Conservation (phyloP, 164 flowering plant species). For the Stephania cephalantha region DNA sequence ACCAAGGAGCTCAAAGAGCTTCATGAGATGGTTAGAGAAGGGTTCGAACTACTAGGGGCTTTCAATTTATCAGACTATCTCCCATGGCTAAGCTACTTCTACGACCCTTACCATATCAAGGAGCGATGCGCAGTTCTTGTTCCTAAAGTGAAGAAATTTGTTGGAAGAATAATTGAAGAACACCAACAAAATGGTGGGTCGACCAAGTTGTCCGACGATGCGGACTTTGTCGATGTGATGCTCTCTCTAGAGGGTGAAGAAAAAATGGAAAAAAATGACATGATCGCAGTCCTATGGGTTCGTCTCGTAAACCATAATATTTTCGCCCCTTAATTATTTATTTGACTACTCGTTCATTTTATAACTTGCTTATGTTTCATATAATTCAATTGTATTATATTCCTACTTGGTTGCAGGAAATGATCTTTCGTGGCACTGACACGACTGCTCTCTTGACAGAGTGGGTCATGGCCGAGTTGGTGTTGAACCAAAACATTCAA, state of each 20-base stretch:
- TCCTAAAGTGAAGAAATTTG: constrained; percentile 46
- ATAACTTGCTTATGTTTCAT: background rate
- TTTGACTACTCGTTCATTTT: background rate
- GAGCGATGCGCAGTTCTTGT: constrained; percentile 44
- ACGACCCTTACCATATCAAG: constrained; percentile 40
- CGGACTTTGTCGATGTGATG: constrained; percentile 56
- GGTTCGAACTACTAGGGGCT: constrained; percentile 68
- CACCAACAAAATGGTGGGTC: constrained; percentile 19
- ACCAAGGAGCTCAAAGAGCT: constrained; percentile 30
- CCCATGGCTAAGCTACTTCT: constrained; percentile 48
- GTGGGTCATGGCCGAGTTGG: constrained; percentile 49
- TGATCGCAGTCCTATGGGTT: constrained; percentile 69
- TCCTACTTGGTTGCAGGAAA: constrained; percentile 32
- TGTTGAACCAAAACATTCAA: constrained; percentile 36
- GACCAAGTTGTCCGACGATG: constrained; percentile 3
- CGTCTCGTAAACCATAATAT: background rate
- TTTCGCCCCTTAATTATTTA: background rate
- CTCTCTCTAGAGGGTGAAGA: constrained; percentile 49
- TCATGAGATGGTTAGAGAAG: constrained; percentile 58
- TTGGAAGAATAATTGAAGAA: constrained; percentile 40
- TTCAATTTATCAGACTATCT: constrained; percentile 73
- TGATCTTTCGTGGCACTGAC: constrained; percentile 58
- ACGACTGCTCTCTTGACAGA: constrained; percentile 43
- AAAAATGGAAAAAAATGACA: constrained; percentile 48
- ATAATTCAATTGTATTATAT: background rate